A percentile compares a stretch with the other conserved stretches of the same genome.
Evolutionary conservation across 2,329 filamentous ascomycete genomes (phyloP).

Genomic region (Aspergillus nomiae): DNA sequence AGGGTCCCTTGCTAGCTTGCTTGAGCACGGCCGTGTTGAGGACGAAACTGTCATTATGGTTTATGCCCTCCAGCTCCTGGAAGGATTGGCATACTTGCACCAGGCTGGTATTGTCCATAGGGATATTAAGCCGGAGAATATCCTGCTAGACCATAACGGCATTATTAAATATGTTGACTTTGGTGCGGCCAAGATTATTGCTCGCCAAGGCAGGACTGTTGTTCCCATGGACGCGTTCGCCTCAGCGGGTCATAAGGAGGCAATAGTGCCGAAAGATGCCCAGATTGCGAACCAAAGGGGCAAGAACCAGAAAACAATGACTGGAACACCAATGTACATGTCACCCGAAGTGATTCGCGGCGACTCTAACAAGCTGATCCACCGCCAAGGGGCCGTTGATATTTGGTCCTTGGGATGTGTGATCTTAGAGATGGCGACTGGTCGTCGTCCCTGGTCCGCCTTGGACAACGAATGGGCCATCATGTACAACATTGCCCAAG

Average conservation of each 20-base stretch:
- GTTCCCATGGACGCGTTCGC: constrained; percentile 63
- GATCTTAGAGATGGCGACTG: constrained; percentile 96
- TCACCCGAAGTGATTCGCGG: constrained; percentile 98
- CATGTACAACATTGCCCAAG: constrained; percentile 99
- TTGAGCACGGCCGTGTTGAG: constrained; percentile 96
- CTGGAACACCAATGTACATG: constrained; percentile 99
- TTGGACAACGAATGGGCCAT: constrained; percentile 99
- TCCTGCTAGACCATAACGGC: constrained; percentile 93
- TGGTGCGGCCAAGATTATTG: constrained; percentile 94
- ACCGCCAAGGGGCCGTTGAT: constrained; percentile 83
- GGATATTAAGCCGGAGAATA: constrained; percentile 98
- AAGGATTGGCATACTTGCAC: constrained; percentile 91
- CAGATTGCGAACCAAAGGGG: constrained; percentile 33
- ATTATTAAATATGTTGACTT: constrained; percentile 99
- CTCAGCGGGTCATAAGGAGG: constrained; percentile 43
- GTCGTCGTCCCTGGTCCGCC: constrained; percentile 88
- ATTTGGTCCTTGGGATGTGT: constrained; percentile 97
- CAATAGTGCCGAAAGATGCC: constrained; percentile 31
- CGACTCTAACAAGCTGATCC: constrained; percentile 69
- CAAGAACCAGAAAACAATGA: constrained; percentile 83
- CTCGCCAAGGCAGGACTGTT: constrained; percentile 86
- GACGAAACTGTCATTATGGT: constrained; percentile 98
- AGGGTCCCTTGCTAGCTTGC: constrained; percentile 81
- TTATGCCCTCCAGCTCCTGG: constrained; percentile 89
- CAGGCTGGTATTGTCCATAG: constrained; percentile 90